Evolutionary conservation across 345 rosid genomes (phyloP).

Genomic region (Pistacia atlantica): DNA sequence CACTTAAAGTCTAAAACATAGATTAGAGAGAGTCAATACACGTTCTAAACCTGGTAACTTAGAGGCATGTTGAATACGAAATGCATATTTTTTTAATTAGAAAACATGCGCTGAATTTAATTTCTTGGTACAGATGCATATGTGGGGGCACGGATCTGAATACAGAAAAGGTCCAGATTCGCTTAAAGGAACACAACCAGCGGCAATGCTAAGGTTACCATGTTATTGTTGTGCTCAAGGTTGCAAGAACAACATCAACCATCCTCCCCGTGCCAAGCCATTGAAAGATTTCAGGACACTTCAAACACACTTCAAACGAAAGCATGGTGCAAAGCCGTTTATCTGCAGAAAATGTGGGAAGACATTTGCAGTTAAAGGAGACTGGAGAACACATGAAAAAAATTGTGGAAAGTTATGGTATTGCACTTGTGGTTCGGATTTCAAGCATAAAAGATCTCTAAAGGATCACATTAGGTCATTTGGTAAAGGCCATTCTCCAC

Average conservation of each 20-base stretch:
- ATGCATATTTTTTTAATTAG: neutral
- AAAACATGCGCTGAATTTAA: neutral
- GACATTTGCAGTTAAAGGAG: slow-evolving; percentile 91
- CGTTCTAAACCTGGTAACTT: neutral
- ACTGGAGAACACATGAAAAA: slow-evolving; percentile 98
- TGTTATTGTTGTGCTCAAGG: slow-evolving; percentile 79
- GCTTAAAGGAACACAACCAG: slow-evolving; percentile 75
- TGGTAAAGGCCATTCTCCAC: slow-evolving; percentile 91
- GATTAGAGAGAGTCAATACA: neutral
- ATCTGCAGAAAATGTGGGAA: slow-evolving; percentile 86
- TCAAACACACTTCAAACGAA: slow-evolving; percentile 80
- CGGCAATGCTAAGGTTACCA: slow-evolving; percentile 78
- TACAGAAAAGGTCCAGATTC: slow-evolving; percentile 76
- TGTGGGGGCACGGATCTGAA: slow-evolving; percentile 93
- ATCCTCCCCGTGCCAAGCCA: slow-evolving; percentile 80
- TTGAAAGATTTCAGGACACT: slow-evolving; percentile 78
- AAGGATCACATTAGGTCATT: slow-evolving; percentile 96
- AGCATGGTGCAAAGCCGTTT: slow-evolving; percentile 73
- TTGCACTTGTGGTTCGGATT: slow-evolving; percentile 96
- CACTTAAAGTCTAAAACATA: neutral
- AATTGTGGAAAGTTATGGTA: slow-evolving; percentile 98
- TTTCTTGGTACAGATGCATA: slow-evolving; percentile 58
- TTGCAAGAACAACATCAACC: slow-evolving; percentile 86
- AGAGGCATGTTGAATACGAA: neutral
- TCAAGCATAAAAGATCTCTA: slow-evolving; percentile 95